Percentiles rank a stretch among this genome's conserved stretches.
These are phyloP conservation scores for Scheffersomyces spartinae DNA, from an alignment of 805 yeast species.

Conservation along the genomic window DNA sequence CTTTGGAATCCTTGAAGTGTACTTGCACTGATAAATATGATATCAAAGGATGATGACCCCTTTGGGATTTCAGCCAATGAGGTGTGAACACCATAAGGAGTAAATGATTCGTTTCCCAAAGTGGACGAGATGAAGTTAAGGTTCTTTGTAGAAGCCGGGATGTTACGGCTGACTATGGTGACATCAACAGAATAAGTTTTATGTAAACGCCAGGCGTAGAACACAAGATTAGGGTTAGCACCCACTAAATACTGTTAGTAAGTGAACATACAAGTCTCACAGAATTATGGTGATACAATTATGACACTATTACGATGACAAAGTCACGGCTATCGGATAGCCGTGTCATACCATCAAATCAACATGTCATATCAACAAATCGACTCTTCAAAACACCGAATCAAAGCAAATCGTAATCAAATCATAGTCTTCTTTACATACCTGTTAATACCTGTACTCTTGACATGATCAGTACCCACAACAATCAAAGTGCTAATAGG, in stretches of 20 bases:
- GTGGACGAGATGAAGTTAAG: slow-evolving; percentile 3
- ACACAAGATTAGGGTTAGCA: slow-evolving; percentile 43
- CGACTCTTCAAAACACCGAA: neutral
- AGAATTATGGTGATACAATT: neutral
- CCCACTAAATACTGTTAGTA: slow-evolving; percentile 29
- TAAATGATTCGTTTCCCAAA: slow-evolving; percentile 3
- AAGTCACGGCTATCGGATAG: neutral
- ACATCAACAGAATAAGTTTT: slow-evolving; percentile 27
- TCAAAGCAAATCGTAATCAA: neutral
- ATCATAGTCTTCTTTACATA: slow-evolving; percentile 6
- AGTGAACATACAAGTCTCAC: neutral
- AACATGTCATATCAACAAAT: too few relatives aligned
- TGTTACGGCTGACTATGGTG: slow-evolving; percentile 25
- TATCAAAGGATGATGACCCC: too few relatives aligned
- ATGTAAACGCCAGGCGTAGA: slow-evolving; percentile 48
- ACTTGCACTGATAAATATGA: slow-evolving; percentile 33
- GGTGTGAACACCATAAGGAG: slow-evolving; percentile 2
- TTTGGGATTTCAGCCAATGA: too few relatives aligned
- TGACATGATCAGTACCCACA: too few relatives aligned
- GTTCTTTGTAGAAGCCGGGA: slow-evolving; percentile 1
- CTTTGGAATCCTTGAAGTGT: slow-evolving; percentile 42
- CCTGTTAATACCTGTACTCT: slow-evolving; percentile 11
- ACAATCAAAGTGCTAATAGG: too few relatives aligned
- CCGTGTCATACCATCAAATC: too few relatives aligned
- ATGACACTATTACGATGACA: neutral